Percentiles rank a stretch among this genome's conserved stretches.
These are phyloP conservation scores for Lactifluus subvellereus DNA, from an alignment of 768 basidiomycete species.

Conservation along the genomic window DNA sequence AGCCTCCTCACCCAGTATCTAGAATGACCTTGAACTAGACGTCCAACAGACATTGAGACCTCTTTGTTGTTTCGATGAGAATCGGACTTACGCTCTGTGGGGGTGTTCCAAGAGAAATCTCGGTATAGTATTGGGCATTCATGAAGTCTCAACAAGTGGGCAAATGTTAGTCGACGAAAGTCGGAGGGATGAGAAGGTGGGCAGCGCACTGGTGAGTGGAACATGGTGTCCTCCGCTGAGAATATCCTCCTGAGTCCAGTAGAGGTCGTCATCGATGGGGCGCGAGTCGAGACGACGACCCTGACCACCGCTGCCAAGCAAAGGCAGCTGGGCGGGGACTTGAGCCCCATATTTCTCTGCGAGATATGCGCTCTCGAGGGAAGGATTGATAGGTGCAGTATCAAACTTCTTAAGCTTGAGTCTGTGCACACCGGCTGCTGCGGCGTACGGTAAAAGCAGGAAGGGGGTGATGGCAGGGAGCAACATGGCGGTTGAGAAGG, in stretches of 20 bases:
- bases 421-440: slow-evolving; percentile 61
- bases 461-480: slow-evolving; percentile 39
- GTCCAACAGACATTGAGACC: slow-evolving; percentile 3
- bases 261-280: slow-evolving; percentile 46
- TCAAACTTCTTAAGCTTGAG: slow-evolving; percentile 88
- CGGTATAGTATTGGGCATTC: slow-evolving; percentile 96
- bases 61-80: neutral
- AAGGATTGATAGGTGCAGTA: slow-evolving; percentile 51
- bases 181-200: neutral
- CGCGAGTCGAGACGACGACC: slow-evolving; percentile 55
- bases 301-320: slow-evolving; percentile 68
- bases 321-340: slow-evolving; percentile 46
- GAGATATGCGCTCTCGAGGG: slow-evolving; percentile 75
- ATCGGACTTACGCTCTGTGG: slow-evolving; percentile 59
- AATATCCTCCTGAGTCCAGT: slow-evolving; percentile 75
- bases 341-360: slow-evolving; percentile 86
- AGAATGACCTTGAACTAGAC: slow-evolving; percentile 86
- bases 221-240: slow-evolving; percentile 74
- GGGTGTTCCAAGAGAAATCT: slow-evolving; percentile 78
- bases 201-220: slow-evolving; percentile 74
- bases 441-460: slow-evolving; percentile 42
- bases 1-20: slow-evolving; percentile 68
- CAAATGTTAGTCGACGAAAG: slow-evolving; percentile 12
- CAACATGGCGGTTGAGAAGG: slow-evolving; percentile 35
- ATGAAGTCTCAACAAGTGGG: slow-evolving; percentile 66